Percentiles rank a stretch among this genome's conserved stretches.
Conservation (phyloP, 1,284 basidiomycete species). For the Amylostereum areolatum region DNA sequence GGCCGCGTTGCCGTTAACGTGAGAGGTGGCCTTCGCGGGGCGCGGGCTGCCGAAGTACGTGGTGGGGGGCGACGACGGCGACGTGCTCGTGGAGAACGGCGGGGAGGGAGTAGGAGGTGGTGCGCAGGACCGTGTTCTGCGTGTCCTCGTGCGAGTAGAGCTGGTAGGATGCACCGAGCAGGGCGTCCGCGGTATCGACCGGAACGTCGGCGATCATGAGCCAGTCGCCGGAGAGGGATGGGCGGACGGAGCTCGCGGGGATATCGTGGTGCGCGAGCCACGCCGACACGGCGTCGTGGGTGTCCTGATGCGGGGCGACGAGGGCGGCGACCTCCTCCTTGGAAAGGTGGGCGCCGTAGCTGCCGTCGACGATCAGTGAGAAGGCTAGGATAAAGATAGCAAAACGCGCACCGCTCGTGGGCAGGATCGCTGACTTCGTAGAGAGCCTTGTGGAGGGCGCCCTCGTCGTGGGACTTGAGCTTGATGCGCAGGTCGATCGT, state of each 20-base stretch:
- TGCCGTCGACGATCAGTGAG: constrained; percentile 12
- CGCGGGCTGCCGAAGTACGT: constrained; percentile 52
- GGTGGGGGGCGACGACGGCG: constrained; percentile 49
- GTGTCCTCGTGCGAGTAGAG: constrained; percentile 44
- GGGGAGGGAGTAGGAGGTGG: constrained; percentile 51
- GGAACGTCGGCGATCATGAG: constrained; percentile 44
- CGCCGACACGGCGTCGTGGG: constrained; percentile 46
- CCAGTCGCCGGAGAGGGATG: constrained; percentile 47
- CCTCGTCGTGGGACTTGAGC: constrained; percentile 46
- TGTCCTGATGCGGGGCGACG: constrained; percentile 44
- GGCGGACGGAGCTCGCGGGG: constrained; percentile 25
- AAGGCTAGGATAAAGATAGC: not conserved
- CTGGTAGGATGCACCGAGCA: constrained; percentile 49
- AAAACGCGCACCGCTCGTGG: constrained; percentile 36
- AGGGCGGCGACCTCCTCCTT: constrained; percentile 42
- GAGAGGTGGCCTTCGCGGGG: constrained; percentile 40
- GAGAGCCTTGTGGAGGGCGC: constrained; percentile 43
- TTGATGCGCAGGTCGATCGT: constrained; percentile 48
- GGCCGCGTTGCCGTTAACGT: constrained; percentile 28
- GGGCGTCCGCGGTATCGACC: constrained; percentile 49
- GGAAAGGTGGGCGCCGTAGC: constrained; percentile 45
- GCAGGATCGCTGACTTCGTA: constrained; percentile 58
- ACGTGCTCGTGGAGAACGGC: constrained; percentile 43
- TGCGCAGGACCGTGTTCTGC: constrained; percentile 43
- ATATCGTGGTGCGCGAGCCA: constrained; percentile 48